Evolutionary conservation across 495 filamentous ascomycete genomes (phyloP).

Genomic region (Aspergillus ostianus): DNA sequence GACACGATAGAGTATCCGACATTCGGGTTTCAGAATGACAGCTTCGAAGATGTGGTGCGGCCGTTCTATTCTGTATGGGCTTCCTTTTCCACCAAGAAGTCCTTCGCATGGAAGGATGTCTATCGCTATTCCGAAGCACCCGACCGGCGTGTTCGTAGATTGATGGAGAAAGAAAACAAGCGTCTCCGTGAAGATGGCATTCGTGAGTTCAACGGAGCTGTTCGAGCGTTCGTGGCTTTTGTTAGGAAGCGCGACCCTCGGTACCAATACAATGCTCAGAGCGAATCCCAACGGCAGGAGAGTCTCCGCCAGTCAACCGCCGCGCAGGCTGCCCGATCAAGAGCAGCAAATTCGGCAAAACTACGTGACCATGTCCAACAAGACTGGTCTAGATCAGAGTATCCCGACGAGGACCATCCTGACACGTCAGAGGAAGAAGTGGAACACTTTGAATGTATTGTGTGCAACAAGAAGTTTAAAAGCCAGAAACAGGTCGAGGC

Average conservation of each 20-base stretch:
- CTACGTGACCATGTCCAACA: slow-evolving; percentile 64
- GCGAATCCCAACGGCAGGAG: slow-evolving; percentile 77
- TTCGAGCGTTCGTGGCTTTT: slow-evolving; percentile 83
- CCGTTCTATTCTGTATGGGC: slow-evolving; percentile 82
- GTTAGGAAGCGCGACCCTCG: slow-evolving; percentile 91
- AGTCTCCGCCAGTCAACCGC: slow-evolving; percentile 72
- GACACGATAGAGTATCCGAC: slow-evolving; percentile 66
- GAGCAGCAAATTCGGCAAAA: slow-evolving; percentile 77
- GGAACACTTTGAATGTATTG: slow-evolving; percentile 80
- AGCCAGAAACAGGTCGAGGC: slow-evolving; percentile 87
- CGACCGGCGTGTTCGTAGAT: slow-evolving; percentile 75
- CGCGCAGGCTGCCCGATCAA: slow-evolving; percentile 79
- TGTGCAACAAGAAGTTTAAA: slow-evolving; percentile 90
- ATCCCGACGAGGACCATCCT: slow-evolving; percentile 56
- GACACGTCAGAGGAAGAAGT: slow-evolving; percentile 53
- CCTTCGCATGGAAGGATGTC: slow-evolving; percentile 84
- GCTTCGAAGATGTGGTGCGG: slow-evolving; percentile 68
- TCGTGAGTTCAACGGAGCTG: slow-evolving; percentile 88
- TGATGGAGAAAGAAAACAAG: slow-evolving; percentile 96
- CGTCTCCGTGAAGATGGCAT: slow-evolving; percentile 77
- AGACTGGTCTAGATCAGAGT: slow-evolving; percentile 69
- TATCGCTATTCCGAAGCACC: slow-evolving; percentile 82
- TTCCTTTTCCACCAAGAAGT: slow-evolving; percentile 78
- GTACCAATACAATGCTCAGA: slow-evolving; percentile 65
- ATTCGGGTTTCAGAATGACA: slow-evolving; percentile 70